A percentile compares a stretch with the other conserved stretches of the same genome.
phyloP scores from a whole-genome alignment of 345 rosid species.

The Alliaria petiolata region DNA sequence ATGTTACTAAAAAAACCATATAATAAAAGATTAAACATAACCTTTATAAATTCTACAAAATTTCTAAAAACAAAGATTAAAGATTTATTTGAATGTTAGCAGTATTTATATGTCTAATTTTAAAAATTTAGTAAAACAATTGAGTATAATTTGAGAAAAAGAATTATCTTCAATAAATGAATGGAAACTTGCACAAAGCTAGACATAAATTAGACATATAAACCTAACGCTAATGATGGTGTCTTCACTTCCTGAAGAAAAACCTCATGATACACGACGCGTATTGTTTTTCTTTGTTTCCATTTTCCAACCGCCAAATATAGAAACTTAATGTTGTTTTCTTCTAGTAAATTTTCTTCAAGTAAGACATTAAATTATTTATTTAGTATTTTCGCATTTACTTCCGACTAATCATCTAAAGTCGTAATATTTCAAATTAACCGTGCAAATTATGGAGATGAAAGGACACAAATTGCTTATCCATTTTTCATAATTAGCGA shows the following conservation, averaged over 20 bases:
- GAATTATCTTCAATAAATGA: not conserved
- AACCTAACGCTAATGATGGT: slow-evolving; percentile 30
- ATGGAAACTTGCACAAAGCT: not conserved
- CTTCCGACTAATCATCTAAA: not conserved
- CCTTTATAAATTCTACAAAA: too few relatives aligned
- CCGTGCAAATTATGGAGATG: not conserved
- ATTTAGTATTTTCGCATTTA: not conserved
- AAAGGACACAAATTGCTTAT: too few relatives aligned
- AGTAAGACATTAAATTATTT: not conserved
- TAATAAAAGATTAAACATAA: too few relatives aligned
- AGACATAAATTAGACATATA: slow-evolving; percentile 9
- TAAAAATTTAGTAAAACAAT: not conserved
- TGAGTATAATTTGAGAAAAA: not conserved
- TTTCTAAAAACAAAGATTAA: too few relatives aligned
- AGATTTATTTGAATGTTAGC: not conserved
- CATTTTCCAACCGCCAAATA: slow-evolving; percentile 9
- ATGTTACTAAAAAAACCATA: not conserved
- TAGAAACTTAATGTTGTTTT: slow-evolving; percentile 16
- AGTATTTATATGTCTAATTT: too few relatives aligned
- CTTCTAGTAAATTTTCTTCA: not conserved
- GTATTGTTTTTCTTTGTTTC: slow-evolving; percentile 15
- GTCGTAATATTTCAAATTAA: not conserved
- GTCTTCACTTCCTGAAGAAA: slow-evolving; percentile 12
- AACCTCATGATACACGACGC: slow-evolving; percentile 2
- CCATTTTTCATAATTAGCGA: too few relatives aligned